Base-by-base conservation (phyloP, 2,329 filamentous ascomycete genomes). In the Aureobasidium namibiae region DNA sequence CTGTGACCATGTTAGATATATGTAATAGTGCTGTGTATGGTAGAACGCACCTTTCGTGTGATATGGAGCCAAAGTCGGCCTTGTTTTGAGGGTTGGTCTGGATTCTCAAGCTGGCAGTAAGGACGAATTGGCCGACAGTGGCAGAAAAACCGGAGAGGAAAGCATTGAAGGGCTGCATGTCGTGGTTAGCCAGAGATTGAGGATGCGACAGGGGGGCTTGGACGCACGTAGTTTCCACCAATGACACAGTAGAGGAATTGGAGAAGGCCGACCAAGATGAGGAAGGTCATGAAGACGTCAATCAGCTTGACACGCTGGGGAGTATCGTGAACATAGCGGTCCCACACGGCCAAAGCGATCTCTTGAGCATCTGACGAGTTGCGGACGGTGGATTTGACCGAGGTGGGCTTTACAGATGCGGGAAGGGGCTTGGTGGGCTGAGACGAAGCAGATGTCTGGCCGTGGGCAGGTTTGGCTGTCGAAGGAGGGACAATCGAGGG, bases 71-170 rank as follows among this genome's bases (percentile, higher is more conserved):
- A 70, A 94, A 94, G 60, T 94, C 89, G 61, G 75, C 76, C 78
- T 89, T 88, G 78, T 95, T 92, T 70, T 87, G 82, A 66, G 84
- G 80, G 71, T 90, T 92, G 50, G 92, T 96, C 76, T 99, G 94
- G 74, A 97, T 95, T 64, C 94, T 86, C 67, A 99, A 78, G 78
- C 70, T 86, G 80, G 90, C 90, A 53, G 94, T 96, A 66, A 99
- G 84, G 63, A 99, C 94, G 73, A 99, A 99, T 73, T 99, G 94
- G 63, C 94, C 94, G 63, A 99, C 92, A 1, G 92, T 94, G 16
- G 92, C 90, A 62, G 85, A 86, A 79, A 99, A 99, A 49, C 94
- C 95, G 33, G 92, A 90, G 33, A 99, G 84, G 79, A 99, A 99
- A 64, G 95, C 94, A 74, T 99, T 99, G 81, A 99, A 99, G 10